These are phyloP conservation scores for Logfia minima DNA, from an alignment of 129 eudicot species.

Conservation along the genomic window DNA sequence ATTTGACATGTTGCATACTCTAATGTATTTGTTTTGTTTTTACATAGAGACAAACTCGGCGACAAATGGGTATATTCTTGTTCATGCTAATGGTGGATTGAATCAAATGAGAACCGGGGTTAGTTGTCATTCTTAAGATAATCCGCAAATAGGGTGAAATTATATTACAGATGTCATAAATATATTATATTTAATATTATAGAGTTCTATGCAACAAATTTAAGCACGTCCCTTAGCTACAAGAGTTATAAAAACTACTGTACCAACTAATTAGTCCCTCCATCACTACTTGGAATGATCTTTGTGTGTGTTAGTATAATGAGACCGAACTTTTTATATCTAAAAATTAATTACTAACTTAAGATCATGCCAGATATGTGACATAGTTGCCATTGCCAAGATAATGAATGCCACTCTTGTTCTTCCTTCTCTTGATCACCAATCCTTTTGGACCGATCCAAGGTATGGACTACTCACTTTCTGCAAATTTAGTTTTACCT, in stretches of 20 bases:
- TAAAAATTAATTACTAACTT: not conserved
- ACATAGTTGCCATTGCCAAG: slow-evolving; percentile 89
- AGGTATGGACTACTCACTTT: slow-evolving; percentile 42
- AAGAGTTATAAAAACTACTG: not conserved
- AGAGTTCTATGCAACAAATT: not conserved
- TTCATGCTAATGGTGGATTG: slow-evolving; percentile 95
- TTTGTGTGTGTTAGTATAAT: not conserved
- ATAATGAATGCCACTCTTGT: slow-evolving; percentile 95
- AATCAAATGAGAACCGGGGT: slow-evolving; percentile 99
- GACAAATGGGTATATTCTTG: slow-evolving; percentile 78
- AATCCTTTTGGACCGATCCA: slow-evolving; percentile 93
- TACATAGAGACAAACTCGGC: slow-evolving; percentile 40
- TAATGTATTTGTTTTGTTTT: not conserved
- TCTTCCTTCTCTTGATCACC: slow-evolving; percentile 95
- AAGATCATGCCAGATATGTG: slow-evolving; percentile 67
- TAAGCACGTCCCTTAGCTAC: not conserved
- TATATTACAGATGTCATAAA: too few relatives aligned
- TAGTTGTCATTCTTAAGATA: slow-evolving; percentile 22
- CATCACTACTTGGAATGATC: not conserved
- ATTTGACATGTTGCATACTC: not conserved
- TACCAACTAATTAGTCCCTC: not conserved
- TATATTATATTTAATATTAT: not conserved
- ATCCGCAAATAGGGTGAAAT: too few relatives aligned
- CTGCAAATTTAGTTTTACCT: not conserved
- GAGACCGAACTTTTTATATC: not conserved